Evolutionary conservation across 257 asterid genomes (phyloP), one percentile per base, ranked within the genome.

Genomic region (Nicotiana benthamiana): DNA sequence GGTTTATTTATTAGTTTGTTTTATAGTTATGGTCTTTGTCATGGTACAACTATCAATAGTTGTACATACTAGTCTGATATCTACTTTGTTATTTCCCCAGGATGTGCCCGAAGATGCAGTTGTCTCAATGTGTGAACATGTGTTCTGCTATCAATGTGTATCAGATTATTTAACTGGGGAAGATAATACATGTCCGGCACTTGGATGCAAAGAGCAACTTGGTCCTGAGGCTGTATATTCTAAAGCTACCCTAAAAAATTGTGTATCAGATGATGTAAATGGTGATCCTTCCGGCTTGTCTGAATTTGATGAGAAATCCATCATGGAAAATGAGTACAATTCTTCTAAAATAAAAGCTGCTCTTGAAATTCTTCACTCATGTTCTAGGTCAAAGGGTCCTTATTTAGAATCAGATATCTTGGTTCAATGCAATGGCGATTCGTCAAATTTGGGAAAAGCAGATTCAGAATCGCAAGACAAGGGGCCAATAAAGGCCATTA

Each of bases 101-200:
- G 99, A 96, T 90, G 92, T 97, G 82, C 98, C 99, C 66, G 99
- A 96, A 92, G 89, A 92, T 90, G 98, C 94, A 67, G 96, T 94
- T 86, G 97, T 96, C 81, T 91, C 99, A 36, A 86, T 94, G 87
- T 96, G 99, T 43, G 96, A 93, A 59, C 99, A 96, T 62, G 99
- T 96, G 80, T 96, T 92, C 88, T 96, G 99, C 88, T 92, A 87
- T 86, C 97, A 92, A 76, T 96, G 99, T 82, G 93, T 96, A 74
- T 89, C 95, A 3, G 97, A 94, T 83, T 40, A 88, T 88, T 81
- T 96, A 88, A 91, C 94, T 51, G 97, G 97, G 83, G 99, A 94
- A 82, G 97, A 94, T 72, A 90, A 86, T 68, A 91, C 91, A 26
- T 96, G 99, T 85, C 99, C 99, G 57, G 93, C 89, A 80, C 81